Conservation (phyloP, 1,284 basidiomycete species). For the Trametes sp. region DNA sequence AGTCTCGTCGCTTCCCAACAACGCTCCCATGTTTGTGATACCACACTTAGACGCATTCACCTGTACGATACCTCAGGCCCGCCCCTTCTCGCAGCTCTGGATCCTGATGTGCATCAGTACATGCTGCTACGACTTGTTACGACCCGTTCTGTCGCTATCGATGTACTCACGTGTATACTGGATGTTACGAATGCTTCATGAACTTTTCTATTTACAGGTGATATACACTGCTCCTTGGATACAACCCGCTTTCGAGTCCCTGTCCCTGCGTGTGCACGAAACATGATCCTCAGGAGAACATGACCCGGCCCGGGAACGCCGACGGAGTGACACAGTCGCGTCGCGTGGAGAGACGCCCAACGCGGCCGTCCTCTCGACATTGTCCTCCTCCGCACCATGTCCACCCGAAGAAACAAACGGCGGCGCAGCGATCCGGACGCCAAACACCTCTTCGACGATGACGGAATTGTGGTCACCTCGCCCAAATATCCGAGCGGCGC, state of each 20-base stretch:
- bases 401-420: conserved; percentile 14
- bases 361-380: neutral
- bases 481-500: neutral
- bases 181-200: neutral
- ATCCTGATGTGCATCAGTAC: too few species aligned
- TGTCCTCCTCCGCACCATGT: conserved; percentile 6
- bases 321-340: conserved; percentile 4
- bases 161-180: neutral
- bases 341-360: conserved; percentile 10
- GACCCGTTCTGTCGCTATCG: neutral
- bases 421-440: conserved; percentile 8
- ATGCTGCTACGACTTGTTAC: neutral
- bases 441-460: neutral
- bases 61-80: too few species aligned
- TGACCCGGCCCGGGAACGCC: too few species aligned
- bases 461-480: neutral
- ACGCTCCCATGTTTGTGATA: too few species aligned
- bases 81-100: too few species aligned
- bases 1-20: too few species aligned
- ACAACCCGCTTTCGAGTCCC: too few species aligned
- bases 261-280: too few species aligned
- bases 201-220: too few species aligned
- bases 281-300: too few species aligned
- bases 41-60: too few species aligned
- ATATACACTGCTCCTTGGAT: too few species aligned